A percentile compares a stretch with the other conserved stretches of the same genome.
These are phyloP conservation scores for Tripterygium wilfordii DNA, from an alignment of 177 flowering plant species.

Conservation along the genomic window DNA sequence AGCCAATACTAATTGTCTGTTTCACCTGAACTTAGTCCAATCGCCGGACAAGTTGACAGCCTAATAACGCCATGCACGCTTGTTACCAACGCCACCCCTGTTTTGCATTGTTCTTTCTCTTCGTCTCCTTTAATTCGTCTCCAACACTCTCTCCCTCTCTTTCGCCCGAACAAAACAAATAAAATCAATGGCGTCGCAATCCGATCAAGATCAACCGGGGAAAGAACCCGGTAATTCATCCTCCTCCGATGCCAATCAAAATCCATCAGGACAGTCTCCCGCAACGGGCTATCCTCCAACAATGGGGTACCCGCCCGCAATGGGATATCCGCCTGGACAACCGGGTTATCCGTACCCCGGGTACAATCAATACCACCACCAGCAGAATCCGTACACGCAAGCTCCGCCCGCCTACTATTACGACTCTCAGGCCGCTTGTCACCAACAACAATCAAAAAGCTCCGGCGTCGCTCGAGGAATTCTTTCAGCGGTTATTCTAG, in stretches of 20 bases:
- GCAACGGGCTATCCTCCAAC: background rate
- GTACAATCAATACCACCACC: background rate
- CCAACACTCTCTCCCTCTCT: background rate
- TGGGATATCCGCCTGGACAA: background rate
- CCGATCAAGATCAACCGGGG: constrained; percentile 6
- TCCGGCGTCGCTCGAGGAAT: constrained; percentile 10
- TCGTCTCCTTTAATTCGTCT: too few species aligned
- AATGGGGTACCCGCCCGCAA: constrained; percentile 8
- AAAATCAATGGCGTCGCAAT: constrained; percentile 1
- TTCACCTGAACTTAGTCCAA: too few species aligned
- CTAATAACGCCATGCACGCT: too few species aligned
- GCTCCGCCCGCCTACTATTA: constrained; percentile 6
- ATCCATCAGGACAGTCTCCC: background rate
- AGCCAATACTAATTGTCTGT: too few species aligned
- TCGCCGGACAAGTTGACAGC: too few species aligned
- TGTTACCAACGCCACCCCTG: too few species aligned
- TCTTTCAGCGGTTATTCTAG: constrained; percentile 1
- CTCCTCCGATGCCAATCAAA: background rate
- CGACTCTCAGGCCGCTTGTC: background rate
- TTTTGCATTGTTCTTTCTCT: too few species aligned
- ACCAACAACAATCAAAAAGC: background rate
- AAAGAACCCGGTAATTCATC: background rate
- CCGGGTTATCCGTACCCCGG: constrained; percentile 1
- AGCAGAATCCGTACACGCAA: constrained; percentile 5
- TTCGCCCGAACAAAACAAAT: background rate